Evolutionary conservation across 2,329 filamentous ascomycete genomes (phyloP), one percentile per base, ranked within the genome.

Genomic region (Ceratocystis destructans): DNA sequence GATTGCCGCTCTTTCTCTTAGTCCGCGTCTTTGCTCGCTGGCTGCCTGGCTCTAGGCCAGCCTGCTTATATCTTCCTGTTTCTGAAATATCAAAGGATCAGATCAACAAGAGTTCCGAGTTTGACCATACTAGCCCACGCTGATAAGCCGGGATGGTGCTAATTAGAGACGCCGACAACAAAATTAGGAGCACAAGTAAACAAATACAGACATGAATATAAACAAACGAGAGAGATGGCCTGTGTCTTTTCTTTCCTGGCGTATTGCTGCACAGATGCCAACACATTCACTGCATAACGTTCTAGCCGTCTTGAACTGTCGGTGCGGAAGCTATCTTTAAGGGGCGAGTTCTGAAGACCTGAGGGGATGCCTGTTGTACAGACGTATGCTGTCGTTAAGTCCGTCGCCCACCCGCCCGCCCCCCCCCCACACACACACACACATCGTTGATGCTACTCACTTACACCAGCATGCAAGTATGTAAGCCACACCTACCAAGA

Each of bases 221-320:
- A 59, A 59, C 55, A 59, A 59, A 33, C 31, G 55, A 33, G 28
- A 10, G 17, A 7, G 28, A 46, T 46, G 44, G n/a, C n/a, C 20
- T 48, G 5, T 48, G 5, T 48, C 6, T 20, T 48, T 25, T 25
- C 22, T 25, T 25, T 25, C 22, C 41, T 45, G 41, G 7, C 28
- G 17, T 20, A 15, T 15, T 48, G 17, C 20, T 48, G 37, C 37
- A 41, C 37, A 41, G 10, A 41, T 15, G 37, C 48, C 8, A 5
- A 15, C 48, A 22, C 8, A 8, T 1, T 53, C 22, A n/a, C 20
- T 22, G 48, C 48, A 53, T 25, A 53, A 53, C n/a, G 22, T 53
- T 10, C 46, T 66, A 15, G 65, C 62, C 25, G 61, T 46, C 46
- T 22, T 66, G 33, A 61, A 53, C 65, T 41, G 57, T 59, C 45